A percentile compares a stretch with the other conserved stretches of the same genome.
Evolutionary conservation across 495 filamentous ascomycete species (phyloP).

Genomic region (Talaromyces borbonicus): DNA sequence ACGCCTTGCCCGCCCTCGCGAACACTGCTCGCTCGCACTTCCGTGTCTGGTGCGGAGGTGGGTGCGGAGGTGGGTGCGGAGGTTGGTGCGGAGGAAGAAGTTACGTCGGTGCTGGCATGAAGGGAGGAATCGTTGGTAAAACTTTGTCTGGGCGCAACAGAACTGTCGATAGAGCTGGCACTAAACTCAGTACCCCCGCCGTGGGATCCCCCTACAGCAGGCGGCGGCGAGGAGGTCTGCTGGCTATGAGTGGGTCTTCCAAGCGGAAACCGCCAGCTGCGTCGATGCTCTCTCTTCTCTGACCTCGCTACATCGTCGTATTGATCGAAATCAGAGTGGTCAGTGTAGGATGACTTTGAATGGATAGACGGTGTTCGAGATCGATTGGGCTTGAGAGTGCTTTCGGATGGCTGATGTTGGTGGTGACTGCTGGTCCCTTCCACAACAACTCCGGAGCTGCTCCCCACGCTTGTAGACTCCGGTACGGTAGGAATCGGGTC

Average conservation of each 20-base stretch:
- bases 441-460: neutral
- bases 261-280: constrained; percentile 61
- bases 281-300: constrained; percentile 52
- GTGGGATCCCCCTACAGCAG: constrained; percentile 43
- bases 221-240: constrained; percentile 35
- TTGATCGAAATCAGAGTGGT: constrained; percentile 67
- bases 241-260: constrained; percentile 48
- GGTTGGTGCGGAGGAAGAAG: no score
- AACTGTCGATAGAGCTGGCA: constrained; percentile 58
- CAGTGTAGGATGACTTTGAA: constrained; percentile 64
- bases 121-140: constrained; percentile 49
- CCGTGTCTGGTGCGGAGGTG: constrained; percentile 13
- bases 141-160: constrained; percentile 38
- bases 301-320: constrained; percentile 49
- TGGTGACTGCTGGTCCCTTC: constrained; percentile 11
- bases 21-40: constrained; percentile 10
- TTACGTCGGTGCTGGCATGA: constrained; percentile 26
- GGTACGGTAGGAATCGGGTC: neutral
- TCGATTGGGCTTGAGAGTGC: constrained; percentile 47
- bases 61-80: no score
- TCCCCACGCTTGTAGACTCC: neutral
- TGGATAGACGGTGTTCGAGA: constrained; percentile 63
- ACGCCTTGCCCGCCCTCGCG: constrained; percentile 27
- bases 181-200: constrained; percentile 58
- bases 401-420: constrained; percentile 25